Evolutionary conservation across 2,329 filamentous ascomycete genomes (phyloP).

Genomic region (Akanthomyces lecanii): DNA sequence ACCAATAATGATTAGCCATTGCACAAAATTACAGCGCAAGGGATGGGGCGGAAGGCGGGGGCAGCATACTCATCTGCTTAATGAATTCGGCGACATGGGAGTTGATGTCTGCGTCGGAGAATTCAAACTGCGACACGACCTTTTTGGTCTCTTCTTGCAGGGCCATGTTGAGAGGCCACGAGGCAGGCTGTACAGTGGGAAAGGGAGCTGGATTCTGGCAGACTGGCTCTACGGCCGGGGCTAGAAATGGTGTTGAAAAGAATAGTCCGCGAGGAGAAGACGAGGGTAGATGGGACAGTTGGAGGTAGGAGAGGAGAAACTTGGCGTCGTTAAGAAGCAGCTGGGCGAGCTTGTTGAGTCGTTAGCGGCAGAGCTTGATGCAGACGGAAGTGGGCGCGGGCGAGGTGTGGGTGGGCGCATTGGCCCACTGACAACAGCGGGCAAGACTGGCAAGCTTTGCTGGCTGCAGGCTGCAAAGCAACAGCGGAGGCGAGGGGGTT

Average conservation of each 20-base stretch:
- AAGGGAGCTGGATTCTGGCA: slow-evolving; percentile 55
- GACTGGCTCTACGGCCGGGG: slow-evolving; percentile 40
- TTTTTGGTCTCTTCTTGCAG: slow-evolving; percentile 68
- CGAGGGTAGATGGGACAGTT: slow-evolving; percentile 19
- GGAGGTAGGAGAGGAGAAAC: slow-evolving; percentile 23
- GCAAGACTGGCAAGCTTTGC: not conserved
- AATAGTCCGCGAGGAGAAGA: slow-evolving; percentile 22
- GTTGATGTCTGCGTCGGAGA: slow-evolving; percentile 72
- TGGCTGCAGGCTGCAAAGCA: too few relatives aligned
- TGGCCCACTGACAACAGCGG: not conserved
- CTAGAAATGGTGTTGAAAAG: slow-evolving; percentile 29
- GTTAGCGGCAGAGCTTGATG: slow-evolving; percentile 9
- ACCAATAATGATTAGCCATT: slow-evolving; percentile 14
- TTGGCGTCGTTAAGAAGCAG: slow-evolving; percentile 49
- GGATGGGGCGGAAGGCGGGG: not conserved
- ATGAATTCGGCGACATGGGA: slow-evolving; percentile 81
- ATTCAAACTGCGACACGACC: slow-evolving; percentile 82
- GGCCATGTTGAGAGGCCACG: slow-evolving; percentile 55
- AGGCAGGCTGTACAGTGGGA: slow-evolving; percentile 49
- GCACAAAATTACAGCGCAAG: not conserved
- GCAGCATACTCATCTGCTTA: slow-evolving; percentile 65
- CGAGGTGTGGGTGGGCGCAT: not conserved
- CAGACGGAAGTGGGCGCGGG: not conserved
- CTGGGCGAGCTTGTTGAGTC: slow-evolving; percentile 42
- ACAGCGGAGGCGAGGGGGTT: too few relatives aligned